Evolutionary conservation across 345 rosid species (phyloP).

Genomic region (Passiflora organensis): DNA sequence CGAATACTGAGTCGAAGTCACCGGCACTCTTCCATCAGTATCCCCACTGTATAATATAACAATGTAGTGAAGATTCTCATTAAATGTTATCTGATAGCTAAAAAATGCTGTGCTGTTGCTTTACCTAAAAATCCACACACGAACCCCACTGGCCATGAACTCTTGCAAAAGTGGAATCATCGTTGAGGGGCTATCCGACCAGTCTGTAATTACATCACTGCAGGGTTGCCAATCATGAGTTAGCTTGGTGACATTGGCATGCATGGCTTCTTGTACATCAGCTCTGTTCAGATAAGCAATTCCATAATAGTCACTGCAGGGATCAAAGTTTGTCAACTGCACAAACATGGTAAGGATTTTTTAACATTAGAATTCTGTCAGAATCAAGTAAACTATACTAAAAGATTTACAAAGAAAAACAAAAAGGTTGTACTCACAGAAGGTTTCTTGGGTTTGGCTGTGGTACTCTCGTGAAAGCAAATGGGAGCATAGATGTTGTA

Average conservation of each 20-base stretch:
- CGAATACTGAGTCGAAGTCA: slow-evolving; percentile 72
- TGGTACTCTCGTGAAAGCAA: slow-evolving; percentile 48
- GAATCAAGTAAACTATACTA: too few relatives aligned
- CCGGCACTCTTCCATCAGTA: slow-evolving; percentile 74
- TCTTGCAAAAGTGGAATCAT: slow-evolving; percentile 51
- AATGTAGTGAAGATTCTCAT: not conserved
- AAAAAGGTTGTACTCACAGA: slow-evolving; percentile 39
- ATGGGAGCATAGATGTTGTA: slow-evolving; percentile 76
- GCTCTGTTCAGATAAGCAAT: slow-evolving; percentile 60
- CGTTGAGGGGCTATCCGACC: slow-evolving; percentile 75
- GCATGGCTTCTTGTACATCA: slow-evolving; percentile 77
- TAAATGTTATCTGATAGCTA: not conserved
- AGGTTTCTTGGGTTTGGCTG: slow-evolving; percentile 44
- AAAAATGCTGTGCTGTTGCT: not conserved
- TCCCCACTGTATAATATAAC: slow-evolving; percentile 58
- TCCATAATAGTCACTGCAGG: slow-evolving; percentile 63
- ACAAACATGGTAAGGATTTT: too few relatives aligned
- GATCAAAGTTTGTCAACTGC: slow-evolving; percentile 52
- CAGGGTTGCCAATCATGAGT: slow-evolving; percentile 69
- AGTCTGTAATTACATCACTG: slow-evolving; percentile 40
- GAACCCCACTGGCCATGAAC: slow-evolving; percentile 45
- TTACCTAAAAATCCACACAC: slow-evolving; percentile 76
- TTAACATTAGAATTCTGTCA: too few relatives aligned
- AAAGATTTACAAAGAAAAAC: too few relatives aligned
- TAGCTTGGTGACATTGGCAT: slow-evolving; percentile 73